Percentiles rank a stretch among this genome's conserved stretches.
phyloP scores from a whole-genome alignment of 352 stramenopile genomes.

The Globisporangium echinulatum region DNA sequence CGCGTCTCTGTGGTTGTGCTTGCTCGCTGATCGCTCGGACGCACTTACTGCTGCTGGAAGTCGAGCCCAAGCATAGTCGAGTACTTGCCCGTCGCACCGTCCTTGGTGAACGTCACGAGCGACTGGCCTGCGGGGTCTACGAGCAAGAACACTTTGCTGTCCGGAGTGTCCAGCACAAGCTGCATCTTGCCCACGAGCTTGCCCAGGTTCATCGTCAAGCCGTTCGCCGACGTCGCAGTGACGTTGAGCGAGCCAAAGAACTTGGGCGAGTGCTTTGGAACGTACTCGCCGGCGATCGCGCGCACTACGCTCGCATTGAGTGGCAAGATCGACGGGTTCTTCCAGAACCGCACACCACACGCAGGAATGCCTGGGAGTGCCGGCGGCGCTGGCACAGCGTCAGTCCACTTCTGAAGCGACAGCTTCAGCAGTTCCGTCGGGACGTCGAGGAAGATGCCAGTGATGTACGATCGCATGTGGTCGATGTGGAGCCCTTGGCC shows the following conservation, averaged over 20 bases:
- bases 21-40: no score
- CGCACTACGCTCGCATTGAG: slow-evolving; percentile 19
- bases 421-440: slow-evolving; percentile 43
- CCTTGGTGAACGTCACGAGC: no score
- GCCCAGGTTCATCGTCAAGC: no score
- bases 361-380: slow-evolving; percentile 22
- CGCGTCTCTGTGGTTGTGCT: no score
- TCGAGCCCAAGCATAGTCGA: no score
- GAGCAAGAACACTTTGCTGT: no score
- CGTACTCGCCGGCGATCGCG: slow-evolving; percentile 37
- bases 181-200: no score
- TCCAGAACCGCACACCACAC: slow-evolving; percentile 46
- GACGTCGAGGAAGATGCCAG: slow-evolving; percentile 60
- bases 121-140: no score
- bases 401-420: slow-evolving; percentile 26
- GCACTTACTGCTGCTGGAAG: no score
- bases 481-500: slow-evolving; percentile 36
- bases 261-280: slow-evolving; percentile 22
- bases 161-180: no score
- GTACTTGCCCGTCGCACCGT: no score
- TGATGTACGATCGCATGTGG: slow-evolving; percentile 56
- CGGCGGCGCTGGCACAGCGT: slow-evolving; percentile 17
- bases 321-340: slow-evolving; percentile 18
- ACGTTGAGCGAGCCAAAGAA: slow-evolving; percentile 36
- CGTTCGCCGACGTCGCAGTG: neutral